These are phyloP conservation scores for Myriosclerotinia duriaeana DNA, from an alignment of 2,329 filamentous ascomycete species.

Conservation along the genomic window DNA sequence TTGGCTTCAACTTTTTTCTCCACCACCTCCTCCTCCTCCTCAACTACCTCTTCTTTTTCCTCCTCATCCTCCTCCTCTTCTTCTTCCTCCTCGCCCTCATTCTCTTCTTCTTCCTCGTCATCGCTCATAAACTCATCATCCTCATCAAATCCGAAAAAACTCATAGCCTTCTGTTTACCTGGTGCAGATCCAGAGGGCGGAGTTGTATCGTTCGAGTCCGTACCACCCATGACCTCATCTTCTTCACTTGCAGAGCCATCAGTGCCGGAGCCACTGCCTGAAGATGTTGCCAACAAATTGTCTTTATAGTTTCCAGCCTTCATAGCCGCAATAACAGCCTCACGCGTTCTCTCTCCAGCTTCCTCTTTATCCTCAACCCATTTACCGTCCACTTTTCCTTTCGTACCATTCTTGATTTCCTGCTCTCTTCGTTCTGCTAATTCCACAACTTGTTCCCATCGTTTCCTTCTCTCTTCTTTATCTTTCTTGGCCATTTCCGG, in stretches of 20 bases:
- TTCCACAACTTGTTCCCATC: slow-evolving; percentile 88
- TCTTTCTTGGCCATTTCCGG: slow-evolving; percentile 96
- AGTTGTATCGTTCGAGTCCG: slow-evolving; percentile 47
- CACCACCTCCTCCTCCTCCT: no score
- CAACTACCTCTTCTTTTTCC: slow-evolving; percentile 15
- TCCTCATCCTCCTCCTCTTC: slow-evolving; percentile 28
- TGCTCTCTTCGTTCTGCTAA: slow-evolving; percentile 79
- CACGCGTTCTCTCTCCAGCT: slow-evolving; percentile 76
- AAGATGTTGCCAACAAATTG: slow-evolving; percentile 50
- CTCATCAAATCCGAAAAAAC: slow-evolving; percentile 77
- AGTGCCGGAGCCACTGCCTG: slow-evolving; percentile 42
- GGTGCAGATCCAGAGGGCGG: slow-evolving; percentile 47
- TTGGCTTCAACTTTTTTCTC: slow-evolving; percentile 22
- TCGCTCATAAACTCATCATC: slow-evolving; percentile 73
- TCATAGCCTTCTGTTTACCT: slow-evolving; percentile 40
- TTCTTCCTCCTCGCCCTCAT: slow-evolving; percentile 26
- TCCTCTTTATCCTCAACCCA: slow-evolving; percentile 97
- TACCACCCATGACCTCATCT: slow-evolving; percentile 38
- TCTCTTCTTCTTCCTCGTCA: slow-evolving; percentile 53
- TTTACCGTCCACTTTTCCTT: slow-evolving; percentile 75
- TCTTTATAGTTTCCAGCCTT: slow-evolving; percentile 63
- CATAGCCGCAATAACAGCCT: slow-evolving; percentile 71
- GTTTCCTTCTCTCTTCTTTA: slow-evolving; percentile 77
- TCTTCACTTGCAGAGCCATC: slow-evolving; percentile 32
- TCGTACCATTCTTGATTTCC: slow-evolving; percentile 73